Conservation (phyloP, 306 rosid genomes). For the Rosa lucieae region DNA sequence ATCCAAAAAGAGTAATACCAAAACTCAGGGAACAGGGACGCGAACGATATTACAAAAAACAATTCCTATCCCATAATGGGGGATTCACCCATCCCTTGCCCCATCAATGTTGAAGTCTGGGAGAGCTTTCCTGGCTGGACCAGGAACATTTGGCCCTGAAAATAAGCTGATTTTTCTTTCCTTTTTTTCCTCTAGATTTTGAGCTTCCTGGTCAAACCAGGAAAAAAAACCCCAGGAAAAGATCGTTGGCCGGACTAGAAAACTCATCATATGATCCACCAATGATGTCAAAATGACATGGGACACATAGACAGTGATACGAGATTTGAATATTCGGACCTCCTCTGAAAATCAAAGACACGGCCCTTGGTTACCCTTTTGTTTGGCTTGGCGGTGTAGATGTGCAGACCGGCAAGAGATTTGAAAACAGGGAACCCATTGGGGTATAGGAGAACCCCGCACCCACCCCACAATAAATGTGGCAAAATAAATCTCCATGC, state of each 20-base stretch:
- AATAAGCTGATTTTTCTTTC: neutral
- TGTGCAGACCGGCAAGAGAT: neutral
- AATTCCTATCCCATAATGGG: neutral
- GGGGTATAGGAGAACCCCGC: too few species aligned
- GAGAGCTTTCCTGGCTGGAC: too few species aligned
- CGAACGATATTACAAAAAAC: neutral
- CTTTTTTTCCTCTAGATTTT: neutral
- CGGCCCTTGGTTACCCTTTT: neutral
- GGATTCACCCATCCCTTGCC: neutral
- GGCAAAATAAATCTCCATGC: neutral
- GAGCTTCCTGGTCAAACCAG: neutral
- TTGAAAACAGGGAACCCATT: neutral
- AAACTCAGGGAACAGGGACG: neutral
- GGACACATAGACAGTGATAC: neutral
- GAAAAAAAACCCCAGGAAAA: neutral
- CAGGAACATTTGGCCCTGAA: neutral
- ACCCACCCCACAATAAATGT: neutral
- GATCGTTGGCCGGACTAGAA: neutral
- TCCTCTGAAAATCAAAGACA: neutral
- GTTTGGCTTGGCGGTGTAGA: neutral
- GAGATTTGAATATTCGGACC: too few species aligned
- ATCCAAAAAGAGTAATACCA: neutral
- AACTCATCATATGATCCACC: neutral
- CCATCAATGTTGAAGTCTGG: too few species aligned
- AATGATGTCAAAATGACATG: neutral